A percentile compares a stretch with the other conserved stretches of the same genome.
phyloP scores from a whole-genome alignment of 176 grass and related monocot species.

The Pontederia crassipes region DNA sequence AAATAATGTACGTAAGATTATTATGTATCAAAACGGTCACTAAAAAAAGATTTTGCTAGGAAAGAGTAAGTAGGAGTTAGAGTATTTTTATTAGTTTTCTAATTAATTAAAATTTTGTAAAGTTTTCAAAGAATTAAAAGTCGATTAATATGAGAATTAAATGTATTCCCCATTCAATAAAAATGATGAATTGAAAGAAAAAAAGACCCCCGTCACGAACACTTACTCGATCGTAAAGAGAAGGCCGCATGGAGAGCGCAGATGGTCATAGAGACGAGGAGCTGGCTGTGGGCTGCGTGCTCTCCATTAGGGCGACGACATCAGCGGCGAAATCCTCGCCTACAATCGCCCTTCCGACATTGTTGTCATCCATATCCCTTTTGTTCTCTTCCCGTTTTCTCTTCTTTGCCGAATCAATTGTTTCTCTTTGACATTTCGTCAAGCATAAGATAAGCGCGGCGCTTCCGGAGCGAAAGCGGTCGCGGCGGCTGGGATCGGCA shows the following conservation, averaged over 20 bases:
- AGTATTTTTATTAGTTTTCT: no score
- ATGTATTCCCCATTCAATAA: no score
- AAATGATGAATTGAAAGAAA: no score
- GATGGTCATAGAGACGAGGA: slow-evolving; percentile 52
- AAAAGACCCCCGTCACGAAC: no score
- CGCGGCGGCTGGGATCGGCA: slow-evolving; percentile 31
- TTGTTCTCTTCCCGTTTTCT: slow-evolving; percentile 17
- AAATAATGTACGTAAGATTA: no score
- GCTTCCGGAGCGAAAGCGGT: slow-evolving; percentile 65
- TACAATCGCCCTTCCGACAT: slow-evolving; percentile 85
- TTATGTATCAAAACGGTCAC: no score
- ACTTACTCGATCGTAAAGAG: no score
- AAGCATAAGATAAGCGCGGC: not conserved
- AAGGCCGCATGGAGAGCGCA: not conserved
- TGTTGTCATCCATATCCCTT: slow-evolving; percentile 94
- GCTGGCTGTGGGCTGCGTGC: slow-evolving; percentile 62
- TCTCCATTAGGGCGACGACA: slow-evolving; percentile 64
- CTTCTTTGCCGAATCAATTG: not conserved
- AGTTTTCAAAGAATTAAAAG: no score
- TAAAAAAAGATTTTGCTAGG: no score
- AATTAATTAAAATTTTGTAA: no score
- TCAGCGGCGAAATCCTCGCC: slow-evolving; percentile 86
- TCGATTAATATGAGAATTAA: no score
- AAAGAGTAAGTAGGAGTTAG: no score
- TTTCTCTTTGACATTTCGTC: slow-evolving; percentile 5